These are phyloP conservation scores for Ascochyta fabae DNA, from an alignment of 2,329 filamentous ascomycete genomes.

Conservation along the genomic window DNA sequence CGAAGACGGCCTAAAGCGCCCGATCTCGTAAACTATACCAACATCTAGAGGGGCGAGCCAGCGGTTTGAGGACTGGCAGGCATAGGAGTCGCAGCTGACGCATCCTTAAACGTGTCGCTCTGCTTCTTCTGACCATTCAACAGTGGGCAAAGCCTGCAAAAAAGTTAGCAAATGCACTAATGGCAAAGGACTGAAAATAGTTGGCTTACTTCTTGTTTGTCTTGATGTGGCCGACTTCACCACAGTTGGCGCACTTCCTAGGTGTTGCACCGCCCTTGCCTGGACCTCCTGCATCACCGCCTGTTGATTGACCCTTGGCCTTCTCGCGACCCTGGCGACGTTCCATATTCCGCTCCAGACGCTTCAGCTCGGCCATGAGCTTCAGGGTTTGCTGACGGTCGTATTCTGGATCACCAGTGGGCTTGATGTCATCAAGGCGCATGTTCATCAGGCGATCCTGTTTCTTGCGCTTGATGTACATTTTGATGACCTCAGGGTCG, in stretches of 20 bases:
- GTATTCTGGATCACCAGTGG: conserved; percentile 70
- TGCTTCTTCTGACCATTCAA: conserved; percentile 49
- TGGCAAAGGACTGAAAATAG: not conserved
- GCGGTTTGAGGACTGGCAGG: conserved; percentile 17
- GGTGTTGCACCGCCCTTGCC: conserved; percentile 61
- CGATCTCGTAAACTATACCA: not conserved
- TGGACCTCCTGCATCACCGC: conserved; percentile 51
- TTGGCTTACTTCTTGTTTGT: conserved; percentile 89
- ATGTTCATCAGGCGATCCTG: conserved; percentile 74
- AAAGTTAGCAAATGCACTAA: conserved; percentile 26
- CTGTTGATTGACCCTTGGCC: conserved; percentile 68
- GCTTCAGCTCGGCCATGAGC: conserved; percentile 77
- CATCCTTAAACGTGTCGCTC: conserved; percentile 48
- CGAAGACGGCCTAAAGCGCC: not conserved
- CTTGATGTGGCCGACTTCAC: conserved; percentile 96
- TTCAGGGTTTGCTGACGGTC: conserved; percentile 67
- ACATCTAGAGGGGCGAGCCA: conserved; percentile 14
- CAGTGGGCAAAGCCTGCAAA: conserved; percentile 44
- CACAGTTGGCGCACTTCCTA: conserved; percentile 97
- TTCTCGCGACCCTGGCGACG: conserved; percentile 89
- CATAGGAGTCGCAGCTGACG: conserved; percentile 37
- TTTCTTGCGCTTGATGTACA: conserved; percentile 81
- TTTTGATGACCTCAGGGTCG: conserved; percentile 64
- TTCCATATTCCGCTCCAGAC: conserved; percentile 90
- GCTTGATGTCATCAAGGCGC: conserved; percentile 70